A percentile compares a stretch with the other conserved stretches of the same genome.
Evolutionary conservation across 495 filamentous ascomycete species (phyloP).

Genomic region (Aspergillus avenaceus): DNA sequence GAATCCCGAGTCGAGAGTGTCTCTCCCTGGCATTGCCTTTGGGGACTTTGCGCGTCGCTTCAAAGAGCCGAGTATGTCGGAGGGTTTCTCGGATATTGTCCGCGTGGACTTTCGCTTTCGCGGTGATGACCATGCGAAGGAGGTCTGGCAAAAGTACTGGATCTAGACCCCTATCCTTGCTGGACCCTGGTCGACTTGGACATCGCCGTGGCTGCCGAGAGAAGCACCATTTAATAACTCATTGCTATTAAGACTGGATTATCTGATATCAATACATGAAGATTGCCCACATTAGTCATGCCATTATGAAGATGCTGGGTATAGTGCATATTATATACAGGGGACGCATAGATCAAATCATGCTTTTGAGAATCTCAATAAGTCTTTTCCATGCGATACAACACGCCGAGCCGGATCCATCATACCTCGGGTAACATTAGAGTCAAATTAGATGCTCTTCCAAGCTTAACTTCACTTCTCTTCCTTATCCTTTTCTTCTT

Average conservation of each 20-base stretch:
- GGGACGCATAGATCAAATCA: conserved; percentile 12
- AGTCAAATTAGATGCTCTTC: neutral
- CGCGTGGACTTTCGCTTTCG: conserved; percentile 65
- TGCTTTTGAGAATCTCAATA: conserved; percentile 11
- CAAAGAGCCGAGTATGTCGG: conserved; percentile 62
- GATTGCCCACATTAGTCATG: neutral
- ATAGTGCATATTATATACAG: conserved; percentile 24
- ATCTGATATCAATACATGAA: neutral
- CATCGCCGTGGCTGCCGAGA: no score
- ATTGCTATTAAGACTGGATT: no score
- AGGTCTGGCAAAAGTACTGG: conserved; percentile 73
- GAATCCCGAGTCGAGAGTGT: conserved; percentile 76
- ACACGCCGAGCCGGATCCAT: neutral
- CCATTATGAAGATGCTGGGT: conserved; percentile 3
- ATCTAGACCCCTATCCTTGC: no score
- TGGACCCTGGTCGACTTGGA: no score
- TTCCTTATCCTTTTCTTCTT: neutral
- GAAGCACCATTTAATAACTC: no score
- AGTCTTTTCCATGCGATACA: conserved; percentile 19
- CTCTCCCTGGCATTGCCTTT: conserved; percentile 78
- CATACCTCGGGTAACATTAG: conserved; percentile 10
- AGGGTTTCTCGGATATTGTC: conserved; percentile 81
- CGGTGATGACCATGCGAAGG: conserved; percentile 50
- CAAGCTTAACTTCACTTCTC: no score
- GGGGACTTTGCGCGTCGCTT: conserved; percentile 64